Conservation (phyloP, 2,329 filamentous ascomycete species). For the Colletotrichum spaethianum region DNA sequence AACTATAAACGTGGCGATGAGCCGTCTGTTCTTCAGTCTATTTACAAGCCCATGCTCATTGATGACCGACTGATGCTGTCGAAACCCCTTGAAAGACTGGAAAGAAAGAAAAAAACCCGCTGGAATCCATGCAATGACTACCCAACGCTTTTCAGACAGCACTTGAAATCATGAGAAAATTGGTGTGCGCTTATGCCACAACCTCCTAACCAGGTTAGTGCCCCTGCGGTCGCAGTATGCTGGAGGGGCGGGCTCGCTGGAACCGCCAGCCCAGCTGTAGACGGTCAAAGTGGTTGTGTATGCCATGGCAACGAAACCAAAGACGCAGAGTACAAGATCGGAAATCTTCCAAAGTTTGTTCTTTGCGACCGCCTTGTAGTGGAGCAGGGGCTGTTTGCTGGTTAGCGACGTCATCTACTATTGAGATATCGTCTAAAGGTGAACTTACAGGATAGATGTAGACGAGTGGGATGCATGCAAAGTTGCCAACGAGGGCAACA, state of each 20-base stretch:
- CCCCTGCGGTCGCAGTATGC: conserved; percentile 67
- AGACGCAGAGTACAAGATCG: conserved; percentile 83
- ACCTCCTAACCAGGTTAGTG: background rate
- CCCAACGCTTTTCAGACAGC: conserved; percentile 37
- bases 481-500: conserved; percentile 80
- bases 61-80: conserved; percentile 32
- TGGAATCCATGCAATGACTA: conserved; percentile 39
- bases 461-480: conserved; percentile 82
- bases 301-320: conserved; percentile 88
- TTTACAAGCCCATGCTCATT: conserved; percentile 34
- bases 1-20: conserved; percentile 39
- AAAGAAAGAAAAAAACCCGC: conserved; percentile 21
- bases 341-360: conserved; percentile 76
- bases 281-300: conserved; percentile 93
- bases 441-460: conserved; percentile 93
- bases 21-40: conserved; percentile 41
- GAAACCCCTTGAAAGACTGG: conserved; percentile 12
- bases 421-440: conserved; percentile 24
- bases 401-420: conserved; percentile 49
- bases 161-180: conserved; percentile 2
- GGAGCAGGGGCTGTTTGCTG: conserved; percentile 83
- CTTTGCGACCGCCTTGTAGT: conserved; percentile 84
- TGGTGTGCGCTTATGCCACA: background rate
- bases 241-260: conserved; percentile 58
- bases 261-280: conserved; percentile 83